Percentiles rank a stretch among this genome's conserved stretches.
These are phyloP conservation scores for Petunia axillaris DNA, from an alignment of 257 asterid genomes.

Conservation along the genomic window DNA sequence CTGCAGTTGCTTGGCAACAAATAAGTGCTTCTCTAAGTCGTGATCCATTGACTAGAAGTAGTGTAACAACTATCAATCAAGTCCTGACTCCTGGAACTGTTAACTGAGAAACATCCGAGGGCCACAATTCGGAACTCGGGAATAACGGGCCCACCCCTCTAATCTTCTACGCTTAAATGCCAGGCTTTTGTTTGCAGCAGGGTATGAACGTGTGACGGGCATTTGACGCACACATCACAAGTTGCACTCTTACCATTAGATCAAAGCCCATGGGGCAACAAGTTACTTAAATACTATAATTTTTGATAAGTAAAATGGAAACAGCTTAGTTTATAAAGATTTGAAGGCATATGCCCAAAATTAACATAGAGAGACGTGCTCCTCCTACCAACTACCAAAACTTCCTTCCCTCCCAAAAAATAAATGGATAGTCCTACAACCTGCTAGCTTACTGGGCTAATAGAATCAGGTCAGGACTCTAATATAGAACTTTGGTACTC, in stretches of 20 bases:
- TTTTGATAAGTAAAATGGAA: not conserved
- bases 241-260: too few relatives aligned
- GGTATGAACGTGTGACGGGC: too few relatives aligned
- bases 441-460: not conserved
- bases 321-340: not conserved
- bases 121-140: too few relatives aligned
- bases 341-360: not conserved
- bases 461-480: not conserved
- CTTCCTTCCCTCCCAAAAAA: not conserved
- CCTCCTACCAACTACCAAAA: slow-evolving; percentile 20
- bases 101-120: too few relatives aligned
- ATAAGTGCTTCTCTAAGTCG: not conserved
- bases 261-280: not conserved
- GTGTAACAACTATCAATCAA: slow-evolving; percentile 10
- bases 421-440: not conserved
- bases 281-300: not conserved
- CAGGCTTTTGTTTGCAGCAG: too few relatives aligned
- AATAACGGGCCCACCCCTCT: too few relatives aligned
- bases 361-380: not conserved
- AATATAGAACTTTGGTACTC: not conserved
- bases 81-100: not conserved
- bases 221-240: too few relatives aligned
- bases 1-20: slow-evolving; percentile 11
- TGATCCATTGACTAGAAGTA: not conserved
- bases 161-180: too few relatives aligned